Percentiles rank a stretch among this genome's conserved stretches.
Conservation (phyloP, 2,329 filamentous ascomycete species). For the Colletotrichum viniferum region DNA sequence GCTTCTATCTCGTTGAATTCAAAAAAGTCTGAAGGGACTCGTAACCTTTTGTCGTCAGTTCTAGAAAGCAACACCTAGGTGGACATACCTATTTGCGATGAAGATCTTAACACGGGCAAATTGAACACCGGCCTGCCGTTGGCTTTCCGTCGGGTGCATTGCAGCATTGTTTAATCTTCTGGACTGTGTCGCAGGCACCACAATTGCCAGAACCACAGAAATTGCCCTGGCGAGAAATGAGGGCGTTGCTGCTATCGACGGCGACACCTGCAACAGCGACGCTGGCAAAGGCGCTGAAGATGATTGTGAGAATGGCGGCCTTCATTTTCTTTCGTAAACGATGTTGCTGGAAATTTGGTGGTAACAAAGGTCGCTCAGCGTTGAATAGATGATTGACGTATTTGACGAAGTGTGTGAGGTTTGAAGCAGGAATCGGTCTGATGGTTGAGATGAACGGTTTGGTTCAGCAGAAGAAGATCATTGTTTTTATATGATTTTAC, state of each 20-base stretch:
- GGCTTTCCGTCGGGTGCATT: rapidly evolving
- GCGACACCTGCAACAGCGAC: neutral
- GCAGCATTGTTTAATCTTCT: neutral
- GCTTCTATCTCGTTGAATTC: rapidly evolving
- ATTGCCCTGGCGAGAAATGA: neutral
- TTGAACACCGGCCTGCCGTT: neutral
- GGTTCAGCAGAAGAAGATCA: neutral
- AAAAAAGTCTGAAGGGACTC: neutral
- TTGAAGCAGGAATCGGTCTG: no score
- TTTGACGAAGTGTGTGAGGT: no score
- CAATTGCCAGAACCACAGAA: neutral
- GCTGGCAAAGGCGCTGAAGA: neutral
- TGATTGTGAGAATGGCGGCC: rapidly evolving
- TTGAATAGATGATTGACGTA: rapidly evolving
- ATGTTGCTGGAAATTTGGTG: no score
- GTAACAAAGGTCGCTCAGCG: no score
- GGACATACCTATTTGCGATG: no score
- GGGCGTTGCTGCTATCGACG: neutral
- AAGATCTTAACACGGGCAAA: neutral
- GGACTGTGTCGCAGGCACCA: neutral
- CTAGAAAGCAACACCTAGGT: no score
- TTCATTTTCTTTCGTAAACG: neutral
- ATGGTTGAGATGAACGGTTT: rapidly evolving
- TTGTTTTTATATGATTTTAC: rapidly evolving
- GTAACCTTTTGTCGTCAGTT: no score